Evolutionary conservation across 2,329 filamentous ascomycete species (phyloP).

Genomic region (Alternaria triticimaculans): DNA sequence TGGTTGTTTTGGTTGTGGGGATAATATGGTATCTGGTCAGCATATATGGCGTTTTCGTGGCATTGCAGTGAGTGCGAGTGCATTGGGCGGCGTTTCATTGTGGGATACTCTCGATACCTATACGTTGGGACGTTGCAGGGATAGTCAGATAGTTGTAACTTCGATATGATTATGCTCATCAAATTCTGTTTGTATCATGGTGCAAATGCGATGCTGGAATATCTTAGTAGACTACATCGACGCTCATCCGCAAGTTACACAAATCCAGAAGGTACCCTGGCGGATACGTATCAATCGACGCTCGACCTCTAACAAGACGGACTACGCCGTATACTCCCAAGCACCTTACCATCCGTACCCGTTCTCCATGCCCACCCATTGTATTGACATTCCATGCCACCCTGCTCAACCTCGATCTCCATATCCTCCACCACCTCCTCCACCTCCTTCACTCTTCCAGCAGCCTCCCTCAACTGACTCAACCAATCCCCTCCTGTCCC

Average conservation of each 20-base stretch:
- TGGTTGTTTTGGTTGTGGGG: neutral
- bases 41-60: slow-evolving; percentile 1
- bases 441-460: too few species aligned
- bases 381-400: neutral
- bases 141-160: neutral
- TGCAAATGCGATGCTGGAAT: neutral
- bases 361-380: neutral
- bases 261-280: neutral
- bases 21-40: neutral
- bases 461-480: neutral
- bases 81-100: slow-evolving; percentile 6
- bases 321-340: neutral
- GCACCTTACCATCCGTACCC: neutral
- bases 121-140: neutral
- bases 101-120: neutral
- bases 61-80: neutral
- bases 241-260: neutral
- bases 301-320: neutral
- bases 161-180: neutral
- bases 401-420: neutral
- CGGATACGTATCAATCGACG: neutral
- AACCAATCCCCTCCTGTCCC: neutral
- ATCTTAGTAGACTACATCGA: neutral
- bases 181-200: neutral
- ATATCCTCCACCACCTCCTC: neutral